These are phyloP conservation scores for Coccomyxa sp. DNA, from an alignment of 139 green algal species.

Conservation along the genomic window DNA sequence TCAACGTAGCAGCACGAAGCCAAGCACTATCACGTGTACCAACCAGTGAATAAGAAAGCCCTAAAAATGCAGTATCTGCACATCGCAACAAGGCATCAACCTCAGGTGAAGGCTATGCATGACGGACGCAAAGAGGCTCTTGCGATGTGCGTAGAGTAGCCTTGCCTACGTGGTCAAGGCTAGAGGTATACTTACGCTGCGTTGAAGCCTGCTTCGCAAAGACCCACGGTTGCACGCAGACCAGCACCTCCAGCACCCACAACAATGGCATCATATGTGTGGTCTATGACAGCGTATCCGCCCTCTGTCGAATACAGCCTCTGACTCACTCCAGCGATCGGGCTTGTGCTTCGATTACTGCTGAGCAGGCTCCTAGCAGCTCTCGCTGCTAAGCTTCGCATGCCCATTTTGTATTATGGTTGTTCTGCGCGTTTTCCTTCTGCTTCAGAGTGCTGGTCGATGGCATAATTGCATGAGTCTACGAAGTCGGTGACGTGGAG, in stretches of 20 bases:
- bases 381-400: neutral
- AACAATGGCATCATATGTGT: slow-evolving; percentile 97
- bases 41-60: neutral
- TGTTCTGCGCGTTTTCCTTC: too few relatives aligned
- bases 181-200: slow-evolving; percentile 78
- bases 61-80: neutral
- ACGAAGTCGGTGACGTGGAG: too few relatives aligned
- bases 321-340: neutral
- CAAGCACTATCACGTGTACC: neutral
- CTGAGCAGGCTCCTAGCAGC: neutral
- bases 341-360: neutral
- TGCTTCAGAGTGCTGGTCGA: too few relatives aligned
- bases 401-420: too few relatives aligned
- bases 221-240: slow-evolving; percentile 89
- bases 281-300: slow-evolving; percentile 92
- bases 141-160: neutral
- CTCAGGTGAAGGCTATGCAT: neutral
- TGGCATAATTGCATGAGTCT: too few relatives aligned
- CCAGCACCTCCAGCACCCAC: slow-evolving; percentile 93
- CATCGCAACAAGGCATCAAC: neutral
- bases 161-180: neutral
- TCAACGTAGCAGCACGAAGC: neutral
- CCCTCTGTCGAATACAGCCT: neutral
- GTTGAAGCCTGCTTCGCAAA: slow-evolving; percentile 94
- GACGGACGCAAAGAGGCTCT: too few relatives aligned